Evolutionary conservation across 1,284 basidiomycete species (phyloP), one percentile per base, ranked within the genome.

Genomic region (Leccinum holopus): DNA sequence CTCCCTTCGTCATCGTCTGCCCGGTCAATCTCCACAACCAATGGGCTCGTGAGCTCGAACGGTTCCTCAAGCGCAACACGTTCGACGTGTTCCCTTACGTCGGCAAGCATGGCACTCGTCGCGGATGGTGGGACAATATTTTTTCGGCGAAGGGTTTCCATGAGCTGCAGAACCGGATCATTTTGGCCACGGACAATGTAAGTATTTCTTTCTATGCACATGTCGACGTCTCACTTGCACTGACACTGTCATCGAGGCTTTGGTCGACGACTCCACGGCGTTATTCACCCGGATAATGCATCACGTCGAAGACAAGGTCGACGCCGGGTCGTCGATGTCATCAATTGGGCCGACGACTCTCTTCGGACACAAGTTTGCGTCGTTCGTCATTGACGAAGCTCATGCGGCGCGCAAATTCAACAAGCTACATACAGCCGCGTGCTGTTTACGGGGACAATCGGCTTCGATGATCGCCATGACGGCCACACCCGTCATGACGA

Each of bases 31-130:
- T 65, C 1, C 57, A 51, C 9, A 14, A 37, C 0, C 64, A 65
- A 11, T 65, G 64, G 64, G 11, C 3, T 0, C 2, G 25, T 1
- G 60, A 65, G 10, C 28, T 65, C 2, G 32, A 65, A 28, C 5
- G 32, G 1, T 65, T 65, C 6, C 32, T 65, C 5, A 33, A 25
- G n/a, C 3, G 16, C 0, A 14, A 10, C 0, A 16, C 30, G 0
- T 65, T 65, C 3, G 52, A 65, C 5, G 7, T 65, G 0, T 47
- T 65, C 2, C 58, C 59, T 0, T 65, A 65, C 1, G 9, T n/a
- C 0, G 47, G 64, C 2, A 59, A 60, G 18, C 30, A 21, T 0
- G 3, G 8, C 0, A 28, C 28, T 3, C 30, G 8, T 3, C 25
- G 11, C 0, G 1, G 6, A 16, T 65, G 64, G 57, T 65, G 64